Evolutionary conservation across 2,329 filamentous ascomycete species (phyloP), one percentile per base, ranked within the genome.

Genomic region (Trematosphaeria pertusa): DNA sequence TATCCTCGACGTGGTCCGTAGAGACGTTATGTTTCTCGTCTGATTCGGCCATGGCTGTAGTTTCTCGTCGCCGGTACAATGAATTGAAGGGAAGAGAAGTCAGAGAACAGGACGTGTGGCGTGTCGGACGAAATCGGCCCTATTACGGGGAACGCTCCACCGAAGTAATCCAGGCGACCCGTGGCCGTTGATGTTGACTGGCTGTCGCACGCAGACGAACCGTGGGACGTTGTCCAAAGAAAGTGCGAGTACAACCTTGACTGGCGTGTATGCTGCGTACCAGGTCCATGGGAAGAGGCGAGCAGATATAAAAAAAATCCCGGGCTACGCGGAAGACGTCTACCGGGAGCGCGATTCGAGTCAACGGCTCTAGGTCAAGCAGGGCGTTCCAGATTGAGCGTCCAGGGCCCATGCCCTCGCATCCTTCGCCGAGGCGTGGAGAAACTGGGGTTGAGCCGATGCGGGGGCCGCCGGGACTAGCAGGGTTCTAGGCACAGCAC

Each of bases 31-130:
- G 41, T 32, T 54, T 52, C 30, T 54, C 48, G 3, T 38, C 28
- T 9, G 45, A 34, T 31, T 55, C 52, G 11, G 53, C 22, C 51
- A 57, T 57, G 15, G 41, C 34, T 11, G 48, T 37, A 20, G 28
- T 35, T 59, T 59, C 15, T 55, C 44, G 2, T 47, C 46, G 21
- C 46, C 52, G 50, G 56, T 58, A 19, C 22, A 41, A 43, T 17
- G 8, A 5, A 14, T n/a, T n/a, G n/a, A n/a, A n/a, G n/a, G n/a
- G n/a, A n/a, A n/a, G n/a, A n/a, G n/a, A n/a, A n/a, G n/a, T n/a
- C n/a, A n/a, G n/a, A n/a, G n/a, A n/a, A n/a, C n/a, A n/a, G n/a
- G n/a, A n/a, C n/a, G n/a, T n/a, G n/a, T n/a, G n/a, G n/a, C n/a
- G n/a, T n/a, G n/a, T n/a, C n/a, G n/a, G n/a, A n/a, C n/a, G n/a